These are phyloP conservation scores for Colletotrichum trifolii DNA, from an alignment of 2,329 filamentous ascomycete species.

Conservation along the genomic window DNA sequence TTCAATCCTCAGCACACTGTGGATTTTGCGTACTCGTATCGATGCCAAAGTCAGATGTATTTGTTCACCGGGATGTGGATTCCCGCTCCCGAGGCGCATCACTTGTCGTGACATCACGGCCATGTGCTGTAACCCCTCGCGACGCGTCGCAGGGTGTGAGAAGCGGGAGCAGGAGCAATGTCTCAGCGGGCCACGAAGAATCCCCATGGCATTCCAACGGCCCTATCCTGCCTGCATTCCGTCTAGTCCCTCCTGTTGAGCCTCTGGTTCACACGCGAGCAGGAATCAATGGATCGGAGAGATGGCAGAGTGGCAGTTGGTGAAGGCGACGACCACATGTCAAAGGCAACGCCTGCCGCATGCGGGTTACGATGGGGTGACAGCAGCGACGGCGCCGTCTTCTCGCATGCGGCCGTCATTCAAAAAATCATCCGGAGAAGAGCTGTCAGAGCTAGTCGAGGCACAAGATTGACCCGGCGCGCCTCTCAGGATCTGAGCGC, in stretches of 20 bases:
- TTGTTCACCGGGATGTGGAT: not conserved
- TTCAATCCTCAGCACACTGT: not conserved
- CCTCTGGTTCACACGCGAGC: not conserved
- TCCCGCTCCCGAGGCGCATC: not conserved
- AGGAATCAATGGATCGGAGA: not conserved
- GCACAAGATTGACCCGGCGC: no score
- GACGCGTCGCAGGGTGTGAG: not conserved
- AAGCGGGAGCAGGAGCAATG: not conserved
- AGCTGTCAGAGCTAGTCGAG: no score
- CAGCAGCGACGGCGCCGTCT: not conserved
- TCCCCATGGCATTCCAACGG: not conserved
- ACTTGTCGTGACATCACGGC: conserved; percentile 7
- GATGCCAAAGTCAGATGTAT: not conserved
- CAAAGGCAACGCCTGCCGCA: not conserved
- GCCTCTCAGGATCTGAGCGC: no score
- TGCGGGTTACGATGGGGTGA: not conserved
- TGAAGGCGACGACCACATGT: not conserved
- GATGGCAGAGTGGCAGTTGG: no score
- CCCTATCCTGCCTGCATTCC: not conserved
- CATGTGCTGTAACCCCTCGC: not conserved
- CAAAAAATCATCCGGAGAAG: no score
- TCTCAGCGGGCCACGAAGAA: not conserved
- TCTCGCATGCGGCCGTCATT: not conserved
- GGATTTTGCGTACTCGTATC: not conserved
- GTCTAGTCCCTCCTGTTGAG: not conserved